Evolutionary conservation across 805 yeast species (phyloP).

Genomic region (Lipomyces lipofer): DNA sequence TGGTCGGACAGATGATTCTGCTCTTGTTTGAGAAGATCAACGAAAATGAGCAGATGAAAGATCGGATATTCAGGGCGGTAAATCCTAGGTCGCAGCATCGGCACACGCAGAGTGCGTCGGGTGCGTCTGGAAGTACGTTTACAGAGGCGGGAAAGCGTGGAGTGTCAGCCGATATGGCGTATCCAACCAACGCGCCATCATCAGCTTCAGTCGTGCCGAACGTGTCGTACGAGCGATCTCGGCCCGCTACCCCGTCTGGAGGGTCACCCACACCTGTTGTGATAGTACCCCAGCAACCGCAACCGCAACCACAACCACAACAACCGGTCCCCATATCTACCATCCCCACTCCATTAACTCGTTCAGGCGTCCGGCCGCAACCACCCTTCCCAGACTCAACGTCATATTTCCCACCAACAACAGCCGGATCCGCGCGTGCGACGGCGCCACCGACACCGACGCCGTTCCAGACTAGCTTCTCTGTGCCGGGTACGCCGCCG

Average conservation of each 20-base stretch:
- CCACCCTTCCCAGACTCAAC: neutral
- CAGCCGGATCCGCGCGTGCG: conserved; percentile 1
- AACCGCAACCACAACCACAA: neutral
- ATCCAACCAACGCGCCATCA: neutral
- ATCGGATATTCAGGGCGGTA: conserved; percentile 25
- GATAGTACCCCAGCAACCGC: neutral
- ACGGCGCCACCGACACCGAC: conserved; percentile 17
- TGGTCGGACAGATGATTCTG: conserved; percentile 54
- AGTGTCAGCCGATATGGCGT: neutral
- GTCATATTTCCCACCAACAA: conserved; percentile 4
- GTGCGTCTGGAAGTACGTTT: neutral
- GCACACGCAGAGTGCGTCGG: neutral
- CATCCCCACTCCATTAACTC: neutral
- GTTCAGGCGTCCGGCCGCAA: neutral
- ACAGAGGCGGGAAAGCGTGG: neutral
- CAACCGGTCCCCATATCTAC: conserved; percentile 2
- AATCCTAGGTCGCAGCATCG: conserved; percentile 16
- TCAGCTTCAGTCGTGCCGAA: conserved; percentile 10
- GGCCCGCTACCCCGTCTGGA: conserved; percentile 2
- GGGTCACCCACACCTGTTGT: neutral
- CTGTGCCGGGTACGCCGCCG: conserved; percentile 34
- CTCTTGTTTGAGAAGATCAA: conserved; percentile 49
- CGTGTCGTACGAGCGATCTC: conserved; percentile 16
- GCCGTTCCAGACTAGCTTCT: conserved; percentile 19
- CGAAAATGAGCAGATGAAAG: conserved; percentile 32